phyloP scores from a whole-genome alignment of 768 basidiomycete species.

The Boletales sp. region DNA sequence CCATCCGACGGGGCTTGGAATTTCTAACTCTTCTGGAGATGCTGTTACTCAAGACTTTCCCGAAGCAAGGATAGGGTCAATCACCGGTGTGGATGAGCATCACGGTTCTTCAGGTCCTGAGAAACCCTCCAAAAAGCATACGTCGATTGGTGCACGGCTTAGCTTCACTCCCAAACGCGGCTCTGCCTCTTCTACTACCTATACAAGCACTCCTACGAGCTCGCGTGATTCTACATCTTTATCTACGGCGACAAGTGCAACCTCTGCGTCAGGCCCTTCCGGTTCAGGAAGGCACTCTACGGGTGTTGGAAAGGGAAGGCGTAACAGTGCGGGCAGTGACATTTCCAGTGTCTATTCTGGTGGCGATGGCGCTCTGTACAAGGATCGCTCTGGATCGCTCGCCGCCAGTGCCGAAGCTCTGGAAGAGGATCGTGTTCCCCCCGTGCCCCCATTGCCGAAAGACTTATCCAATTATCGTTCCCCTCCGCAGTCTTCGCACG shows the following conservation, averaged over 20 bases:
- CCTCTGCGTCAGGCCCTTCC: conserved; percentile 60
- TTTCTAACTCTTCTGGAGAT: conserved; percentile 34
- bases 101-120: conserved; percentile 44
- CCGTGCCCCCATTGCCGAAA: conserved; percentile 91
- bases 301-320: conserved; percentile 52
- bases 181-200: conserved; percentile 85
- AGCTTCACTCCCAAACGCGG: conserved; percentile 85
- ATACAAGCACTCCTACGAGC: conserved; percentile 76
- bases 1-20: conserved; percentile 31
- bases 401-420: conserved; percentile 54
- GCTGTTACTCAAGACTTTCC: conserved; percentile 34
- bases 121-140: conserved; percentile 66
- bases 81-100: conserved; percentile 59
- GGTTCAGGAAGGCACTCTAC: conserved; percentile 71
- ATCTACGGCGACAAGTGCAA: conserved; percentile 73
- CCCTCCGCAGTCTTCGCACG: conserved; percentile 58
- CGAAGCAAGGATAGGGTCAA: conserved; percentile 41
- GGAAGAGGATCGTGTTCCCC: conserved; percentile 75
- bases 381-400: conserved; percentile 65
- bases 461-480: conserved; percentile 77
- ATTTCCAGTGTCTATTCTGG: conserved; percentile 70
- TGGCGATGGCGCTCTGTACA: conserved; percentile 54
- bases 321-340: conserved; percentile 88
- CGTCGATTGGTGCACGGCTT: conserved; percentile 53
- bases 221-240: conserved; percentile 86